Evolutionary conservation across 2,329 filamentous ascomycete genomes (phyloP).

Genomic region (Lachnellula subtilissima): DNA sequence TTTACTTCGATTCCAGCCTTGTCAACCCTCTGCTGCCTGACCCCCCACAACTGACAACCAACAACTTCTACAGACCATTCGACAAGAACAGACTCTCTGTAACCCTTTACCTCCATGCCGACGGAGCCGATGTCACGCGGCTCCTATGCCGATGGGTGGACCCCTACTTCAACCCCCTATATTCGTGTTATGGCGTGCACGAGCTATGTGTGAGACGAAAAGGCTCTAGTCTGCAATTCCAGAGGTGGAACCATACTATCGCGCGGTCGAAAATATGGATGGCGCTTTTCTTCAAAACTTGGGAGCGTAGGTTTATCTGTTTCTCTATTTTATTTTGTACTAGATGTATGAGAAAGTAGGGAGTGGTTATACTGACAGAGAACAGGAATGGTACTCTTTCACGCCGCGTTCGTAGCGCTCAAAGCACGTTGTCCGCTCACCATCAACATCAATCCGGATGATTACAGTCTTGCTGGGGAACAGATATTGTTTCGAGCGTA

Average conservation of each 20-base stretch:
- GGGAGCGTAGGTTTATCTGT: constrained; percentile 46
- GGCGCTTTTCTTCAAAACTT: constrained; percentile 51
- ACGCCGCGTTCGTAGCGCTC: constrained; percentile 53
- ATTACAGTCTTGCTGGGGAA: constrained; percentile 46
- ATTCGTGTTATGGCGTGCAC: constrained; percentile 48
- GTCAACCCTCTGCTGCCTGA: not conserved
- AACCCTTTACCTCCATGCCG: constrained; percentile 45
- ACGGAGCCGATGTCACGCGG: constrained; percentile 30
- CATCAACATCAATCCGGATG: constrained; percentile 39
- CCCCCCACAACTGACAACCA: not conserved
- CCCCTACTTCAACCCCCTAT: constrained; percentile 30
- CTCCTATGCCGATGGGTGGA: constrained; percentile 32
- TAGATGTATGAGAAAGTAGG: not conserved
- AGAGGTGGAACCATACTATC: constrained; percentile 45
- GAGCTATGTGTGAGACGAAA: constrained; percentile 50
- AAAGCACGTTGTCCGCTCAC: constrained; percentile 48
- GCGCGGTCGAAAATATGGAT: constrained; percentile 48
- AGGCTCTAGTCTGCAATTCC: constrained; percentile 45
- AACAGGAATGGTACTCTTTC: constrained; percentile 55
- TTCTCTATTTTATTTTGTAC: not conserved
- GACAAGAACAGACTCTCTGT: constrained; percentile 51
- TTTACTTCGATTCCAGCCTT: too few species aligned
- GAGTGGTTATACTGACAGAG: not conserved
- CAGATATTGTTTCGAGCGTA: constrained; percentile 53
- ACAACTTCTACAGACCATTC: constrained; percentile 40